A percentile compares a stretch with the other conserved stretches of the same genome.
phyloP scores from a whole-genome alignment of 1,284 basidiomycete genomes.

The Cronartium quercuum region DNA sequence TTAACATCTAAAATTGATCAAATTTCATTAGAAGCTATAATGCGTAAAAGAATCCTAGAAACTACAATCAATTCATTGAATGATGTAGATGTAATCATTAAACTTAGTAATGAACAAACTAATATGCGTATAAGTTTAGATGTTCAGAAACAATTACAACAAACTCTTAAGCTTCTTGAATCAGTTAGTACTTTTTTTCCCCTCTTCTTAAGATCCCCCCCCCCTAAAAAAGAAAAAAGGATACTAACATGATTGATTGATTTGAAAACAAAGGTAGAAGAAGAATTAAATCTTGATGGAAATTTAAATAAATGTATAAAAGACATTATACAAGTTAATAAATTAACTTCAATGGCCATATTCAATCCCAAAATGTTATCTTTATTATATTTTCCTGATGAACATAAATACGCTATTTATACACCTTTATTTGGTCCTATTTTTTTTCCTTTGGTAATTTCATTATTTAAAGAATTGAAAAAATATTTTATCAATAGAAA shows the following conservation, averaged over 20 bases:
- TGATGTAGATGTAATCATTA: slow-evolving; percentile 71
- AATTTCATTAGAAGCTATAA: slow-evolving; percentile 64
- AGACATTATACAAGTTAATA: slow-evolving; percentile 63
- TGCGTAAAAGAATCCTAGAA: slow-evolving; percentile 65
- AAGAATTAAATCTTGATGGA: slow-evolving; percentile 51
- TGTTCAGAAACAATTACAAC: slow-evolving; percentile 66
- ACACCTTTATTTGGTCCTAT: slow-evolving; percentile 49
- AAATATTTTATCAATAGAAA: slow-evolving; percentile 54
- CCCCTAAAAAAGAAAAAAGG: too few species aligned
- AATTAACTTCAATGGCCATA: slow-evolving; percentile 78
- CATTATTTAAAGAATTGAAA: slow-evolving; percentile 62
- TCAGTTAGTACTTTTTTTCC: slow-evolving; percentile 53
- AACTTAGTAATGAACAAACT: slow-evolving; percentile 71
- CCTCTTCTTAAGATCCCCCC: too few species aligned
- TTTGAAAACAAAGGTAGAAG: slow-evolving; percentile 19
- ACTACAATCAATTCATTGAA: slow-evolving; percentile 64
- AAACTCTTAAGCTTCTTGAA: slow-evolving; percentile 64
- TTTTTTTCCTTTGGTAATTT: slow-evolving; percentile 70
- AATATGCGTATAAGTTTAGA: slow-evolving; percentile 79
- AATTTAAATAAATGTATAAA: slow-evolving; percentile 53
- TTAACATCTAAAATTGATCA: background rate
- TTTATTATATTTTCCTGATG: slow-evolving; percentile 73
- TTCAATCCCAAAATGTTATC: slow-evolving; percentile 96
- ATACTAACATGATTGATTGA: slow-evolving; percentile 12
- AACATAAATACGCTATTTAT: slow-evolving; percentile 50